Evolutionary conservation across 257 asterid genomes (phyloP).

Genomic region (Solanum bukasovii): DNA sequence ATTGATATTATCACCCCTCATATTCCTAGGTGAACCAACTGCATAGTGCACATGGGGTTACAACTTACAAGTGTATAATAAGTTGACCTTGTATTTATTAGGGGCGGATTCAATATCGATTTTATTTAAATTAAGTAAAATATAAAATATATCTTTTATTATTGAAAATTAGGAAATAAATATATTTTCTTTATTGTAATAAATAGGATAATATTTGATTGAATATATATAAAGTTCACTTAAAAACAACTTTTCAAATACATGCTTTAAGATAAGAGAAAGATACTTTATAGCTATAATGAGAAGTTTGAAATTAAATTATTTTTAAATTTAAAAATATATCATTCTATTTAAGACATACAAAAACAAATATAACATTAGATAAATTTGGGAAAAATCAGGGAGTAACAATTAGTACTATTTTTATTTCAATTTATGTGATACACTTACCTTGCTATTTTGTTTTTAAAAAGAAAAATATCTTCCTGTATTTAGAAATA

Average conservation of each 20-base stretch:
- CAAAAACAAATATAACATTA: background rate
- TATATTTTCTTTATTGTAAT: too few species aligned
- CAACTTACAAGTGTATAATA: background rate
- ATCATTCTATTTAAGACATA: background rate
- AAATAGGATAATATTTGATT: too few species aligned
- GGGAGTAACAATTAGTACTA: background rate
- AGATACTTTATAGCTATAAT: background rate
- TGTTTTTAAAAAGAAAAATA: fast-evolving
- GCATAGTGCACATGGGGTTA: background rate
- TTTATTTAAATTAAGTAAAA: background rate
- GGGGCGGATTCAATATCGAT: background rate
- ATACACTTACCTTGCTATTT: background rate
- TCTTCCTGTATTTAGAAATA: fast-evolving
- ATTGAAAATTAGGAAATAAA: background rate
- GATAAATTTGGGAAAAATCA: background rate
- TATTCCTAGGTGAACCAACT: background rate
- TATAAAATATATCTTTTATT: too few species aligned
- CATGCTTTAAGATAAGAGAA: background rate
- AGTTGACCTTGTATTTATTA: background rate
- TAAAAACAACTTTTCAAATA: too few species aligned
- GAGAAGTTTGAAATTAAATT: too few species aligned
- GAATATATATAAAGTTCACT: background rate
- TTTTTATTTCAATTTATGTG: fast-evolving
- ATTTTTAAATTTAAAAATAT: background rate
- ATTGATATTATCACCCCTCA: background rate